Evolutionary conservation across 768 basidiomycete genomes (phyloP), one percentile per base, ranked within the genome.

Genomic region (Amanita brunnescens): DNA sequence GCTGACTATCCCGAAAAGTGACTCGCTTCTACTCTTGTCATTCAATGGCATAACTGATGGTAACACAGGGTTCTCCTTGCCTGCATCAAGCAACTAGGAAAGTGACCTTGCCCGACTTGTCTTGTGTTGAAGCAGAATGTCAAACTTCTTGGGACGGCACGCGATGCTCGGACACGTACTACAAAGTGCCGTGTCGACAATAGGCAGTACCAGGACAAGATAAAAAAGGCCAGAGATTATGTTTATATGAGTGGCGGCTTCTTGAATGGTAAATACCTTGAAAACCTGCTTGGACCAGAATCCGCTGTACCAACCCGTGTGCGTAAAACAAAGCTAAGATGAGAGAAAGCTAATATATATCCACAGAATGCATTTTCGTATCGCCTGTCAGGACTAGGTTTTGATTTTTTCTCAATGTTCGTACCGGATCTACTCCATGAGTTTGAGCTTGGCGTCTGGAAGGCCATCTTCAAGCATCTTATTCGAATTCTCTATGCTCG

Each of bases 1-100:
- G 66, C 67, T 0, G 70, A 71, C 55, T 72, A 71, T 51, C 69
- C 67, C 2, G 68, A 72, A 52, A 70, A 70, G 70, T 71, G 52
- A 35, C n/a, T n/a, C n/a, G 62, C 51, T 40, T 37, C n/a, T 51
- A 16, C 8, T 29, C 23, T 37, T 51, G 23, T 29, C 18, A n/a
- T 23, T 6, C 1, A 2, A 14, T 16, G 24, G 8, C 6, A 2
- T 3, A 41, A 32, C 39, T 42, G 34, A 38, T 26, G 2, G 23
- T 16, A 20, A 54, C 44, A 35, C 47, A 67, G 67, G 42, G 56
- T 62, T 45, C 48, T 65, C 3, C 46, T 69, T 21, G 63, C 63
- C 13, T 58, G 59, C 2, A 61, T 76, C 12, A 58, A 64, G n/a
- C 61, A 68, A 47, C 61, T 64, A 18, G 75, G 70, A 0, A 16